A percentile compares a stretch with the other conserved stretches of the same genome.
Evolutionary conservation across 805 yeast species (phyloP).

Genomic region (Metschnikowia henanensis): DNA sequence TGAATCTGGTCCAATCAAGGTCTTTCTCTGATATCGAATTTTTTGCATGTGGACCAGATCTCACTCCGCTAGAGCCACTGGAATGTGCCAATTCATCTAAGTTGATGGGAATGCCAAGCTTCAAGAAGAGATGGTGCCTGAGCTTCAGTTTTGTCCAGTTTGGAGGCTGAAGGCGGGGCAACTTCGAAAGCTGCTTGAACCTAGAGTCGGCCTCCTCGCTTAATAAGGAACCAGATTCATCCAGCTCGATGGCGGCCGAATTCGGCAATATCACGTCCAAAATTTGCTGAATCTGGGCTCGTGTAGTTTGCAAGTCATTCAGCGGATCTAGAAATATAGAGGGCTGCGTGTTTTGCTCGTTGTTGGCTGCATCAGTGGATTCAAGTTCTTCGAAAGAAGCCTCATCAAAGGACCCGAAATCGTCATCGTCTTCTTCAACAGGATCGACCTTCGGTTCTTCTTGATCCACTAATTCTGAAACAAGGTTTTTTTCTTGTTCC

Average conservation of each 20-base stretch:
- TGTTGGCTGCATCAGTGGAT: background rate
- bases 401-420: conserved; percentile 41
- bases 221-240: conserved; percentile 15
- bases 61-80: background rate
- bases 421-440: conserved; percentile 28
- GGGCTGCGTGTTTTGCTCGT: no score
- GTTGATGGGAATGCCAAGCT: conserved; percentile 73
- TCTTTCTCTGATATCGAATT: conserved; percentile 30
- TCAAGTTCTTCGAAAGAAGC: conserved; percentile 27
- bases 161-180: conserved; percentile 53
- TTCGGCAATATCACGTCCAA: conserved; percentile 16
- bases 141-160: conserved; percentile 71
- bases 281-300: conserved; percentile 8
- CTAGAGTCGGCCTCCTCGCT: conserved; percentile 39
- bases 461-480: no score
- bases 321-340: no score
- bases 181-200: conserved; percentile 46
- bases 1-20: conserved; percentile 36
- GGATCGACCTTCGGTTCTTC: no score
- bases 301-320: conserved; percentile 1
- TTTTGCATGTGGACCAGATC: conserved; percentile 12
- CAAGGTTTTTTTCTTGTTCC: no score
- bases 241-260: background rate
- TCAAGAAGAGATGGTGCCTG: conserved; percentile 60
- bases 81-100: conserved; percentile 48